Conservation (phyloP, 2,329 filamentous ascomycete species). For the Coniella vitis region DNA sequence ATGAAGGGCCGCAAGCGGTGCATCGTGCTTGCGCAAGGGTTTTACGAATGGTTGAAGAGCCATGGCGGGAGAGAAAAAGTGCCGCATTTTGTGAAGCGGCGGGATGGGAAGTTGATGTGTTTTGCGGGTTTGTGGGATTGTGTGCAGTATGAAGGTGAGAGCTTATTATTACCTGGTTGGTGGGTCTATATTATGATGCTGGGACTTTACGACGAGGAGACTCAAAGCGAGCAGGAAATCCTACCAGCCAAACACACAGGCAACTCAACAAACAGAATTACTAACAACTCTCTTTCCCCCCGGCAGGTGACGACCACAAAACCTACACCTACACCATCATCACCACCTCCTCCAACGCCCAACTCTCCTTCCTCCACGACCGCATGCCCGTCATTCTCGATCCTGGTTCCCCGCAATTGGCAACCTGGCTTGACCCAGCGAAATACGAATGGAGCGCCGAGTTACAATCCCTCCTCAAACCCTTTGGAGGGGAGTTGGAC, state of each 20-base stretch:
- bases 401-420: constrained; percentile 62
- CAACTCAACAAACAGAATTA: too few relatives aligned
- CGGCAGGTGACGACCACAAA: constrained; percentile 53
- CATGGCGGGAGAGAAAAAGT: constrained; percentile 74
- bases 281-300: constrained; percentile 5
- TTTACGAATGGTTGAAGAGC: constrained; percentile 95
- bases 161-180: not conserved
- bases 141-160: constrained; percentile 67
- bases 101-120: constrained; percentile 77
- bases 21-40: constrained; percentile 81
- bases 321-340: constrained; percentile 89
- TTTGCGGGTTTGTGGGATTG: constrained; percentile 91
- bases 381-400: constrained; percentile 94
- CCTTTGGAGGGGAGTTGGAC: constrained; percentile 72
- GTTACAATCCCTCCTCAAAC: constrained; percentile 71
- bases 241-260: too few relatives aligned
- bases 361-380: constrained; percentile 82
- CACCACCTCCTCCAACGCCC: constrained; percentile 78
- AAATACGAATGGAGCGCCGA: constrained; percentile 68
- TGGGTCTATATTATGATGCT: too few relatives aligned
- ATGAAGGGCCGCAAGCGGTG: constrained; percentile 91
- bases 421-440: constrained; percentile 70
- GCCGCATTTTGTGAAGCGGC: constrained; percentile 76
- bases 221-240: too few relatives aligned
- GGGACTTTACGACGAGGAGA: too few relatives aligned